These are phyloP conservation scores for Viola odorata DNA, from an alignment of 345 rosid genomes.

Conservation along the genomic window DNA sequence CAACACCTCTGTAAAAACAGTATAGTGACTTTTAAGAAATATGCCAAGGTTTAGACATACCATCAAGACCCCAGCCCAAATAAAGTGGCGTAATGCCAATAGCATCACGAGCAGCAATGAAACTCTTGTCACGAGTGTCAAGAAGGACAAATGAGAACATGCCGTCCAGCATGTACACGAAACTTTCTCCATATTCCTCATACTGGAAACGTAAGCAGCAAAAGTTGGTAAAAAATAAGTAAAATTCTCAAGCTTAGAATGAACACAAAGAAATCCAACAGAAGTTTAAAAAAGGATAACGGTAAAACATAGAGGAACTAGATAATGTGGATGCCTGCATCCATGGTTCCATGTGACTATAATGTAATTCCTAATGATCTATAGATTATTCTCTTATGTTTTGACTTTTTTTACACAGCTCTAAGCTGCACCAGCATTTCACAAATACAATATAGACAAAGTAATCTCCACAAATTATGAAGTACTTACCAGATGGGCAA, in stretches of 20 bases:
- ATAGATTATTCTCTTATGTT: background rate
- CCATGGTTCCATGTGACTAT: background rate
- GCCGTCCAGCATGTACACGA: slow-evolving; percentile 70
- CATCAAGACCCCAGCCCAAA: slow-evolving; percentile 87
- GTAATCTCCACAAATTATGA: background rate
- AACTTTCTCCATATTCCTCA: slow-evolving; percentile 74
- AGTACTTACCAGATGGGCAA: slow-evolving; percentile 76
- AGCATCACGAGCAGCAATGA: slow-evolving; percentile 74
- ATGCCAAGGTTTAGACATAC: slow-evolving; percentile 24
- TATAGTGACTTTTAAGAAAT: background rate
- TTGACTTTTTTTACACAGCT: background rate
- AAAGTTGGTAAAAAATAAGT: background rate
- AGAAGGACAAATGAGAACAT: slow-evolving; percentile 88
- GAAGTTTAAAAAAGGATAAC: background rate
- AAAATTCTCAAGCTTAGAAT: background rate
- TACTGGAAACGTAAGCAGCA: slow-evolving; percentile 34
- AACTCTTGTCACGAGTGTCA: slow-evolving; percentile 66
- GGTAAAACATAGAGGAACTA: background rate
- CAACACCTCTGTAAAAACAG: too few relatives aligned
- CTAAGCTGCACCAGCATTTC: background rate
- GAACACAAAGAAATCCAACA: background rate
- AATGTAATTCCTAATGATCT: background rate
- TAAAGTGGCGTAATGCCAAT: slow-evolving; percentile 75
- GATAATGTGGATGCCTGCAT: background rate
- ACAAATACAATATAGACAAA: background rate